Evolutionary conservation across 192 early-diverging fungal genomes (phyloP), one percentile per base, ranked within the genome.

Genomic region (Coemansia sp.): DNA sequence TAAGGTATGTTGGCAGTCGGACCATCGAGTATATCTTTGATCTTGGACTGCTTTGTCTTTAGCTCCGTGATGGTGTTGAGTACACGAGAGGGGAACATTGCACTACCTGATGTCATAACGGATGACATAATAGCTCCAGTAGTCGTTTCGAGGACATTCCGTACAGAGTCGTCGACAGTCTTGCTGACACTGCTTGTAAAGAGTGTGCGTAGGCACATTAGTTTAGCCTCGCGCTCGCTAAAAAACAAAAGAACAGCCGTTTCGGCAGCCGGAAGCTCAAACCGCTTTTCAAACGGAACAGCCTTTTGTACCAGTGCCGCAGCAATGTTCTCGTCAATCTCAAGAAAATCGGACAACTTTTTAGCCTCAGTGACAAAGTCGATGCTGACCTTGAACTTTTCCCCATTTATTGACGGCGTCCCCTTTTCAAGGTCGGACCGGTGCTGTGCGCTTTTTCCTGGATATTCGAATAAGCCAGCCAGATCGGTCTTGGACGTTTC

Each of bases 271-370:
- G 81, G 82, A 33, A 80, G 71, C 47, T 86, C 81, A 40, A 83
- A 87, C 30, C 68, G 66, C 55, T 85, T 73, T 34, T 75, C 64
- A 18, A 81, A 69, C 7, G 81, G 61, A 10, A 77, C 63, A 1
- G 83, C 83, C 52, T 80, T 59, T 44, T 82, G 77, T 50, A 90
- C 67, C 27, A 94, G 69, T 8, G 83, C 70, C 3, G 89, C 81
- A 5, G 92, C 93, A 11, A 82, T 58, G 54, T 85, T 78, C 63
- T 95, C 93, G 72, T 89, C 85, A 42, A 94, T 80, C 21, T 86
- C 80, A 24, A 97, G 76, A 57, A 91, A 81, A 66, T 94, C 91
- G 2, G 91, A 89, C 27, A 97, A 61, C 62, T 85, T 78, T 51
- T 87, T 64, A 9, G 83, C 83, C 25, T 84, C 79, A 15, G 73